Percentiles rank a stretch among this genome's conserved stretches.
Evolutionary conservation across 129 eudicot species (phyloP).

Genomic region (Lactuca saligna): DNA sequence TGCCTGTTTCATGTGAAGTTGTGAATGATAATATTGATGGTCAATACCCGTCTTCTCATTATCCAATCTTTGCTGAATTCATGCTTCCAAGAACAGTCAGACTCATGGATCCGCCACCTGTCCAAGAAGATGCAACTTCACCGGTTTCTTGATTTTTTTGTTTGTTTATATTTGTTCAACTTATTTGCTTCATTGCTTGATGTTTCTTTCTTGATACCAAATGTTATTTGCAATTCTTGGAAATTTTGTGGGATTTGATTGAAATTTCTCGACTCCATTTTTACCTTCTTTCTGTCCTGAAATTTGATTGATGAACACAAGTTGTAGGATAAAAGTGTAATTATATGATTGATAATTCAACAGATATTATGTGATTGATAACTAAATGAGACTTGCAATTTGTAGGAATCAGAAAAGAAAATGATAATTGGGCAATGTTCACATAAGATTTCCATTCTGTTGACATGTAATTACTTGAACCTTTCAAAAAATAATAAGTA

Average conservation of each 20-base stretch:
- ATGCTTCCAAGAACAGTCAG: constrained; percentile 93
- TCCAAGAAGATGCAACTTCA: constrained; percentile 45
- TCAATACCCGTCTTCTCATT: constrained; percentile 88
- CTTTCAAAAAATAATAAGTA: too few relatives aligned
- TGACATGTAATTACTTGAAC: too few relatives aligned
- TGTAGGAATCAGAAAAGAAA: too few relatives aligned
- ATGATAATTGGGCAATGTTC: too few relatives aligned
- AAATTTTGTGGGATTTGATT: constrained; percentile 13
- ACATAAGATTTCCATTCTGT: too few relatives aligned
- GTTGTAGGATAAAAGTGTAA: too few relatives aligned
- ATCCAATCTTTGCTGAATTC: constrained; percentile 84
- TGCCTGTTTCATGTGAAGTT: constrained; percentile 83
- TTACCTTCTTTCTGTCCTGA: background rate
- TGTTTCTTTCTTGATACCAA: constrained; percentile 12
- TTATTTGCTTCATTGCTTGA: background rate
- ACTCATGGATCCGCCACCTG: constrained; percentile 58
- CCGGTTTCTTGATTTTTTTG: constrained; percentile 12
- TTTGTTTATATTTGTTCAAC: background rate
- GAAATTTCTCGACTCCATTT: constrained; percentile 14
- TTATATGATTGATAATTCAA: too few relatives aligned
- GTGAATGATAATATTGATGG: constrained; percentile 85
- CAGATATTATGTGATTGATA: too few relatives aligned
- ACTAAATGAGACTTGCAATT: too few relatives aligned
- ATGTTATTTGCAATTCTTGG: constrained; percentile 15
- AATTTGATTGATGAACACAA: background rate